Conservation (phyloP, 306 rosid species). For the Parietaria judaica region DNA sequence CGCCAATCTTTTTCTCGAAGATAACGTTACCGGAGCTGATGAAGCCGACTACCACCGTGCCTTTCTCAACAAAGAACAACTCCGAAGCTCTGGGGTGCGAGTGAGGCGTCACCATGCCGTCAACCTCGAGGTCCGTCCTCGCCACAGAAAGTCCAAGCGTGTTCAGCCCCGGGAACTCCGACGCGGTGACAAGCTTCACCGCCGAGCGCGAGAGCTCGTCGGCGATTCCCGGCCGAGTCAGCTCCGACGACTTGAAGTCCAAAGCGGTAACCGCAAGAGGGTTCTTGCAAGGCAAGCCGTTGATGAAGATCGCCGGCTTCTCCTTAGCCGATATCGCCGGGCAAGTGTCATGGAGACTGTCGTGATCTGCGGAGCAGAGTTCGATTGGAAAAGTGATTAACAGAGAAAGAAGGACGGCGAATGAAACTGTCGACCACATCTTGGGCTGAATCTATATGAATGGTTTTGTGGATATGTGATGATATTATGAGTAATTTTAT, state of each 20-base stretch:
- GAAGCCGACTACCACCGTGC: slow-evolving; percentile 42
- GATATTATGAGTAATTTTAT: background rate
- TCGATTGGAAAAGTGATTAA: slow-evolving; percentile 15
- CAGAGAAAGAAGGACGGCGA: slow-evolving; percentile 22
- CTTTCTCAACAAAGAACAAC: slow-evolving; percentile 49
- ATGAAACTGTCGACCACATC: slow-evolving; percentile 16
- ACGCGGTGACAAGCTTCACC: slow-evolving; percentile 40
- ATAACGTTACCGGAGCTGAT: slow-evolving; percentile 43
- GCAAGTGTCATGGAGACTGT: slow-evolving; percentile 50
- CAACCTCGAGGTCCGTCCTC: slow-evolving; percentile 43
- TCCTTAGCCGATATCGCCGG: slow-evolving; percentile 28
- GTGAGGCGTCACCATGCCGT: slow-evolving; percentile 44
- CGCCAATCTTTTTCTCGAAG: slow-evolving; percentile 29
- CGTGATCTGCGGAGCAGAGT: slow-evolving; percentile 33
- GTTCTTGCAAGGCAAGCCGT: slow-evolving; percentile 67
- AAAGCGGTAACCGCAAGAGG: slow-evolving; percentile 29
- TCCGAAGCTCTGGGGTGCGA: slow-evolving; percentile 72
- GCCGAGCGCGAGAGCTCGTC: slow-evolving; percentile 27
- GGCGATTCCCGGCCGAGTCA: slow-evolving; percentile 35
- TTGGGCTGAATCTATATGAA: slow-evolving; percentile 16
- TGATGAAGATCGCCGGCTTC: slow-evolving; percentile 40
- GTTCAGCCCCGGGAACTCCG: slow-evolving; percentile 58
- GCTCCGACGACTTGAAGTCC: slow-evolving; percentile 49
- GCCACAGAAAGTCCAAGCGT: slow-evolving; percentile 62
- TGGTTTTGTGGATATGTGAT: background rate